phyloP scores from a whole-genome alignment of 306 rosid genomes.

The Neltuma alba region DNA sequence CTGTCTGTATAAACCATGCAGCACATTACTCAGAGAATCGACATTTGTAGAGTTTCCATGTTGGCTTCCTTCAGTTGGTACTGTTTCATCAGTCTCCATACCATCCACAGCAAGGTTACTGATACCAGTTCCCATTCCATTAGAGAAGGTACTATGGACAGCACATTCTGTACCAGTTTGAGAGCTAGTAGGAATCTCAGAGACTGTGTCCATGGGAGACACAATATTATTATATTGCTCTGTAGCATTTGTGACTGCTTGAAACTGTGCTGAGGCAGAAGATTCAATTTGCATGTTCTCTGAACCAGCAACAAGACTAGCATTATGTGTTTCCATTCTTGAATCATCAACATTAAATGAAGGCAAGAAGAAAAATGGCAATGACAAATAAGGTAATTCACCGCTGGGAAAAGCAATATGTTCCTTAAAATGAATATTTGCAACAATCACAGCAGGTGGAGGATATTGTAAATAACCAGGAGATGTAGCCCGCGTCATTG shows the following conservation, averaged over 20 bases:
- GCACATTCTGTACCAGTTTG: constrained; percentile 39
- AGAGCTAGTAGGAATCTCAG: constrained; percentile 43
- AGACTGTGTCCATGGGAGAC: constrained; percentile 70
- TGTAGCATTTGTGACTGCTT: constrained; percentile 66
- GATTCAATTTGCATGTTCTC: constrained; percentile 63
- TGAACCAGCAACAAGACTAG: constrained; percentile 58
- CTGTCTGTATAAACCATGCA: constrained; percentile 45
- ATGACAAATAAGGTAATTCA: constrained; percentile 69
- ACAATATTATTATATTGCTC: constrained; percentile 70
- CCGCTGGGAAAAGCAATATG: constrained; percentile 56
- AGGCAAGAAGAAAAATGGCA: constrained; percentile 71
- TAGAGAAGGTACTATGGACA: constrained; percentile 39
- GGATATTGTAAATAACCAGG: constrained; percentile 88
- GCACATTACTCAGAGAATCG: constrained; percentile 42
- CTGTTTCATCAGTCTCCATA: constrained; percentile 56
- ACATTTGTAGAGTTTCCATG: constrained; percentile 45
- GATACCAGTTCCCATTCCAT: constrained; percentile 46
- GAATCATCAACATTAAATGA: constrained; percentile 67
- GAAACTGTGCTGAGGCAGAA: constrained; percentile 65
- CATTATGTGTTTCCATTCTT: constrained; percentile 60
- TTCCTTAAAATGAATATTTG: constrained; percentile 72
- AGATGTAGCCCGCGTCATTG: constrained; percentile 88
- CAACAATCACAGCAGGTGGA: constrained; percentile 89
- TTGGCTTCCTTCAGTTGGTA: constrained; percentile 41
- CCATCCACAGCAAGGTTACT: constrained; percentile 43